Evolutionary conservation across 2,329 filamentous ascomycete species (phyloP), one percentile per base, ranked within the genome.

Genomic region (Didymella sp.): DNA sequence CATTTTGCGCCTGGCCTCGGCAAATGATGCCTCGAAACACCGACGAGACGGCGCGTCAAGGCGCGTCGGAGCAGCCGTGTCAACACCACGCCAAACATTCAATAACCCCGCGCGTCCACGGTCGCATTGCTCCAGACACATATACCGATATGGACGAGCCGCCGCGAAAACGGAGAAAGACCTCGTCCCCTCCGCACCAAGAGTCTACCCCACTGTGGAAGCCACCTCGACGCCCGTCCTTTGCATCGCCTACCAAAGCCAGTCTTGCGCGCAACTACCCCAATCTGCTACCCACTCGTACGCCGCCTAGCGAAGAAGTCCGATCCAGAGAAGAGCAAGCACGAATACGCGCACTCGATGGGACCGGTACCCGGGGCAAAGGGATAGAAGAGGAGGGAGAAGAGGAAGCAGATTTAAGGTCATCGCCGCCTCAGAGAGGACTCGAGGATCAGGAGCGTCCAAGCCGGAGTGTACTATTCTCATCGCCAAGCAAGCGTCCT

Each of bases 201-300:
- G 46, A 58, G 1, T 62, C 68, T 4, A 71, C 66, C 42, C 72
- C 70, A 46, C 31, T 73, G 24, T 68, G 68, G 58, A 69, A 73
- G 48, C 70, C 69, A 33, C 69, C 73, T 21, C 67, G 71, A 51
- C 65, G 74, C 45, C 67, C 73, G 0, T 78, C 76, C 2, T 78
- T 71, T 47, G 70, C 71, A 42, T 78, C 76, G 17, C 76, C 76
- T 15, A 78, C 75, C 2, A 77, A 75, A 68, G 72, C 76, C 21
- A 77, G 73, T 49, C 69, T 77, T 24, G 65, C 75, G 56, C 74
- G 75, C 51, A 75, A 71, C 59, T 75, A 78, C 52, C 75, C 75
- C 4, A 68, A 66, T 33, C 61, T 76, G 2, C 51, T 73, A 13
- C 62, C 64, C 15, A 55, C 55, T 43, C 68, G 61, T n/a, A 57